These are phyloP conservation scores for Discostella stelligera DNA, from an alignment of 352 stramenopile genomes.

Conservation along the genomic window DNA sequence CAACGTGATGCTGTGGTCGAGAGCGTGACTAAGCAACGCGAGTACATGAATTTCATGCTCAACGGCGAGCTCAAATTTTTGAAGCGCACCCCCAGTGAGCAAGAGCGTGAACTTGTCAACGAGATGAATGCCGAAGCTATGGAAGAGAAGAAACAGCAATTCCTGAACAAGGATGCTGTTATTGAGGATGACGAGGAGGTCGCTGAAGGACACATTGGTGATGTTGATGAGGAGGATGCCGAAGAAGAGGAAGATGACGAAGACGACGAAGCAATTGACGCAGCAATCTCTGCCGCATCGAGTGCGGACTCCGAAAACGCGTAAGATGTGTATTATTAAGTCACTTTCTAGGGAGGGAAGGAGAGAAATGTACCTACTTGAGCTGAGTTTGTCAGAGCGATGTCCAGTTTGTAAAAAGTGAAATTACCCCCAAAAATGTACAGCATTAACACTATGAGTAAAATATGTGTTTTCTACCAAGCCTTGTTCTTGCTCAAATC, in stretches of 20 bases:
- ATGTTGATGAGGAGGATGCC: constrained; percentile 4
- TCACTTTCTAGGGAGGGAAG: neutral
- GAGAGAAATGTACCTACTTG: neutral
- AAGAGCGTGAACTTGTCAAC: constrained; percentile 32
- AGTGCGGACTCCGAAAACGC: constrained; percentile 14
- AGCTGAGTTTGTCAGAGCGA: neutral
- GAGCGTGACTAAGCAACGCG: constrained; percentile 49
- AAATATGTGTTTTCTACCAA: neutral
- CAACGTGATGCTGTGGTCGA: constrained; percentile 56
- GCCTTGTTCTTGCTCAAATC: neutral
- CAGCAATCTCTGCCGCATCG: constrained; percentile 19
- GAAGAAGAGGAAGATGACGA: constrained; percentile 1
- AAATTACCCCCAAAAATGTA: neutral
- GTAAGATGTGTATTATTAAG: neutral
- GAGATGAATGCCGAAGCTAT: constrained; percentile 31
- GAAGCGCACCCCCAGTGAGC: constrained; percentile 45
- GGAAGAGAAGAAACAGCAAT: constrained; percentile 34
- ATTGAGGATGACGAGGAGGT: constrained; percentile 5
- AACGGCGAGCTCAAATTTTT: constrained; percentile 56
- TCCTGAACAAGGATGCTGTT: constrained; percentile 8
- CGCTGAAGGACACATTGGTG: neutral
- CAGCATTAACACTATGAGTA: neutral
- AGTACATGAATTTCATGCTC: constrained; percentile 59
- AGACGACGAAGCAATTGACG: constrained; percentile 13
- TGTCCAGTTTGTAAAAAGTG: constrained; percentile 3